Evolutionary conservation across 2,329 filamentous ascomycete genomes (phyloP), one percentile per base, ranked within the genome.

Genomic region (Xylariaceae sp.): DNA sequence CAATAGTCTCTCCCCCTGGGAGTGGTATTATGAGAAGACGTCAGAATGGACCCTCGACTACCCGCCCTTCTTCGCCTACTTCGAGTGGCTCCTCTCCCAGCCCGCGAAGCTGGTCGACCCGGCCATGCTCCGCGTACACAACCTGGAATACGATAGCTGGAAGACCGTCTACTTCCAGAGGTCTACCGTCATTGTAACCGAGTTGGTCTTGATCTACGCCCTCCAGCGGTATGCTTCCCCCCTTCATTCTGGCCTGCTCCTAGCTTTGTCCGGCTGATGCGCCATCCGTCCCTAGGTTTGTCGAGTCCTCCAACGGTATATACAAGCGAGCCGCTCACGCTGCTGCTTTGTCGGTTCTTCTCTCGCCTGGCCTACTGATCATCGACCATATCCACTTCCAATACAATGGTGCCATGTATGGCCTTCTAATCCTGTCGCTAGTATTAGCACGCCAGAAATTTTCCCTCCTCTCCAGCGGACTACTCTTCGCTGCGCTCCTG

Each of bases 11-110:
- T 91, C 94, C 3, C 77, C 93, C 47, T 87, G 90, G 74, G 82
- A 96, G 66, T 99, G 95, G 95, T 99, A 99, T 77, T 93, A 89
- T 72, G 95, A 99, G 81, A 89, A 93, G 78, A 96, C 93, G 2
- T 99, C 95, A 57, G 92, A 98, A 91, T 99, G 95, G 95, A 99
- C 95, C 0, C 88, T 99, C 70, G 95, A 99, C 78, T 99, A 99
- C 73, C 95, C 95, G 28, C 95, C 95, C 6, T 97, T 98, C 78
- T 99, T 99, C 72, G 95, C 95, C 66, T 93, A 90, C 73, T 97
- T 98, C 77, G 95, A 99, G 81, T 98, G 92, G 92, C 73, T 87
- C 40, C 82, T 99, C 68, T 95, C 94, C 43, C 90, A 95, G 68
- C 79, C 87, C 56, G 95, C 93, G 23, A 84, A 81, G 63, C 85